A percentile compares a stretch with the other conserved stretches of the same genome.
Evolutionary conservation across 805 yeast species (phyloP).

Genomic region (Clavispora fructus): DNA sequence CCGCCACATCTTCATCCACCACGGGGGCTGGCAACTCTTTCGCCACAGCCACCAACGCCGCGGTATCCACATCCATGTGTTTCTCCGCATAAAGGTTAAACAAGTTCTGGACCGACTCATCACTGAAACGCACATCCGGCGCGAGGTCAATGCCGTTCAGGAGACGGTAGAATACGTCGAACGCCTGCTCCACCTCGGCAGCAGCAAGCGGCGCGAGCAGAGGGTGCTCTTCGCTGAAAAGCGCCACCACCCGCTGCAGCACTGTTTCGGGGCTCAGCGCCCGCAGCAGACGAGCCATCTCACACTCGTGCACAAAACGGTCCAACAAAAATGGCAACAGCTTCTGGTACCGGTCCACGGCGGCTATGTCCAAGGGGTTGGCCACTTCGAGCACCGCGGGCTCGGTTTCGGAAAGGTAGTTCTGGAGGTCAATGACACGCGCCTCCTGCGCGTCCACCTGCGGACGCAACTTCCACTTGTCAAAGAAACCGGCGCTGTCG

Average conservation of each 20-base stretch:
- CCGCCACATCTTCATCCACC: conserved; percentile 12
- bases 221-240: conserved; percentile 18
- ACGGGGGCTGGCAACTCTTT: conserved; percentile 8
- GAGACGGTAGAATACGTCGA: conserved; percentile 26
- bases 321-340: conserved; percentile 19
- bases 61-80: background rate
- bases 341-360: conserved; percentile 12
- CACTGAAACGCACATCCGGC: conserved; percentile 24
- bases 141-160: conserved; percentile 20
- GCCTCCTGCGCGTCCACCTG: conserved; percentile 10
- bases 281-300: background rate
- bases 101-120: conserved; percentile 20
- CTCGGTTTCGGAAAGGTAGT: conserved; percentile 15
- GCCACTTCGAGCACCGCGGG: conserved; percentile 15
- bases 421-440: background rate
- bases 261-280: conserved; percentile 16
- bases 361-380: conserved; percentile 17
- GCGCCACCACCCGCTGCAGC: conserved; percentile 17
- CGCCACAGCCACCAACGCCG: conserved; percentile 1
- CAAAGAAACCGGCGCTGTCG: conserved; percentile 20
- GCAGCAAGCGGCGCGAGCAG: conserved; percentile 17
- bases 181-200: conserved; percentile 22
- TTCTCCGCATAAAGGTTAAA: conserved; percentile 5
- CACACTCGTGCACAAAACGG: conserved; percentile 23
- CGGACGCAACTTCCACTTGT: conserved; percentile 18